phyloP scores from a whole-genome alignment of 2,329 filamentous ascomycete genomes.

The Aspergillus proliferans region DNA sequence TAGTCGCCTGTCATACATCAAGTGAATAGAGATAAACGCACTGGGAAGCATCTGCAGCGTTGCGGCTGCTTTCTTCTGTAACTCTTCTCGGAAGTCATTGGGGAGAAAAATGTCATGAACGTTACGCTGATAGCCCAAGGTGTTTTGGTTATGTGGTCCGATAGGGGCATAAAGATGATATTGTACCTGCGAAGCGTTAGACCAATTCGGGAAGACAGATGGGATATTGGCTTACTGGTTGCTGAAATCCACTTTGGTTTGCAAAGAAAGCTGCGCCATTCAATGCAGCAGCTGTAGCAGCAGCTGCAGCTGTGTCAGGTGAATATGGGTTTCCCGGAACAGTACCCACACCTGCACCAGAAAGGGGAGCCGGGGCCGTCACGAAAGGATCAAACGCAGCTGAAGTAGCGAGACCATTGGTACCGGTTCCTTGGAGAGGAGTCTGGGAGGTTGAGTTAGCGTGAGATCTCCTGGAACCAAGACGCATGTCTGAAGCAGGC shows the following conservation, averaged over 20 bases:
- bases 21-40: conserved; percentile 30
- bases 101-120: conserved; percentile 89
- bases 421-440: conserved; percentile 43
- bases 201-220: conserved; percentile 1
- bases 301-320: conserved; percentile 53
- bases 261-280: conserved; percentile 62
- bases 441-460: conserved; percentile 22
- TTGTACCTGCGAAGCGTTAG: conserved; percentile 53
- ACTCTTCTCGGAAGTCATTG: conserved; percentile 76
- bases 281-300: conserved; percentile 37
- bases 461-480: background rate
- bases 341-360: conserved; percentile 38
- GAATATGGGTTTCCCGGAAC: conserved; percentile 69
- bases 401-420: conserved; percentile 44
- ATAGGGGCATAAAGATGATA: conserved; percentile 91
- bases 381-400: conserved; percentile 59
- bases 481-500: conserved; percentile 7
- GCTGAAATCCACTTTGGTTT: conserved; percentile 52
- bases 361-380: conserved; percentile 51
- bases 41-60: conserved; percentile 77
- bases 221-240: conserved; percentile 49
- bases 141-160: conserved; percentile 72
- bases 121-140: conserved; percentile 77
- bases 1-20: conserved; percentile 4
- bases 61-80: conserved; percentile 83